Base-by-base conservation (phyloP, 805 yeast genomes). In the Candida sonorensis region DNA sequence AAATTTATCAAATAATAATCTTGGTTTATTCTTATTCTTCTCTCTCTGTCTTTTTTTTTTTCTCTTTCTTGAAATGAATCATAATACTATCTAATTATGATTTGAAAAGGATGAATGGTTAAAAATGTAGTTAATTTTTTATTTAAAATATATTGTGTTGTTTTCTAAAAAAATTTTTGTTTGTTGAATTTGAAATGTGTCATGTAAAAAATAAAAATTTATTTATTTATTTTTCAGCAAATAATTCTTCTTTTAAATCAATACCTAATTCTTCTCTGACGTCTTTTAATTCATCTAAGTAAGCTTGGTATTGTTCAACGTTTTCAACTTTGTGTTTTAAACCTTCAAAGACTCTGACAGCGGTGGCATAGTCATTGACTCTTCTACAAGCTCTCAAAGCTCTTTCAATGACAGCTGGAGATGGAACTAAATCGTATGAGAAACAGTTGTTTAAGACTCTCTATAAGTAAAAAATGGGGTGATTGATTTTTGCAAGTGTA, bases 381-480 rank as follows among this genome's bases (percentile, higher is more conserved):
- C 97, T 85, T 79, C 98, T 88, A 51, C 97, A 88, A 29, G 98
- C 98, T 68, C 84, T 79, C 59, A 92, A 73, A 30, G 98, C 98
- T 66, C 82, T 84, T 67, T 85, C 95, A 56, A 92, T 74, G 42
- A 92, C 97, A 41, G 82, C 76, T 47, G 98, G 98, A 19, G 98
- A 90, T 48, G 98, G 98, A 36, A 92, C 98, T 64, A 92, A 77
- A 67, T 92, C 98, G 72, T 92, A 92, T 11, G 97, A 84, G 72
- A 92, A 92, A 65, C 94, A 87, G 71, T 92, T 92, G 79, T 94
- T 92, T 60, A 92, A 76, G 41, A 92, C 88, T 72, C 98, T 85
- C 69, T 75, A 40, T 26, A 27, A 20, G n/a, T n/a, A n/a, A n/a
- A n/a, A n/a, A n/a, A n/a, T n/a, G n/a, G n/a, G n/a, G n/a, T n/a